Conservation (phyloP, 768 basidiomycete genomes). For the Suillus sp. region DNA sequence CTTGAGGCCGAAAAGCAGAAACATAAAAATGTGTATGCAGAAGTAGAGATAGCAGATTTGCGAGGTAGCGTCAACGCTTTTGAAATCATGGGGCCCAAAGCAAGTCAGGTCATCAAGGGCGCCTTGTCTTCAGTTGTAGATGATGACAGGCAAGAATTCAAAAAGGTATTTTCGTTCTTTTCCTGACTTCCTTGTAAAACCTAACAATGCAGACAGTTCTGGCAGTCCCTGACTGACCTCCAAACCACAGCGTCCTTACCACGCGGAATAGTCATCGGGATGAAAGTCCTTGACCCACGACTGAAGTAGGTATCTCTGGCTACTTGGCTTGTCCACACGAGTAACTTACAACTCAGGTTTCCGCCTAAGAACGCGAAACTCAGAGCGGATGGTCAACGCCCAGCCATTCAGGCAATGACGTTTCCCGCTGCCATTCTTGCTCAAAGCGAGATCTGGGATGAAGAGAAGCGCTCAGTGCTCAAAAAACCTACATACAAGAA, state of each 20-base stretch:
- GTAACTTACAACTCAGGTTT: slow-evolving; percentile 51
- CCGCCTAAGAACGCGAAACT: slow-evolving; percentile 77
- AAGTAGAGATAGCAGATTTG: slow-evolving; percentile 71
- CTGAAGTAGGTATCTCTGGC: slow-evolving; percentile 58
- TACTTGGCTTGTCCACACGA: neutral
- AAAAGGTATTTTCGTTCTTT: slow-evolving; percentile 43
- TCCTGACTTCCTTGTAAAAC: slow-evolving; percentile 7
- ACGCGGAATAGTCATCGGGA: slow-evolving; percentile 74
- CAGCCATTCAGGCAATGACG: slow-evolving; percentile 32
- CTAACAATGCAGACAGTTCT: slow-evolving; percentile 35
- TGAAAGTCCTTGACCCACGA: slow-evolving; percentile 84
- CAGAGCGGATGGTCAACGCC: slow-evolving; percentile 30
- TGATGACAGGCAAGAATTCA: slow-evolving; percentile 57
- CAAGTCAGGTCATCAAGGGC: slow-evolving; percentile 73
- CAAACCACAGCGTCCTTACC: slow-evolving; percentile 70
- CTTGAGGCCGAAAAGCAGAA: slow-evolving; percentile 41
- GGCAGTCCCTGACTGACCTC: slow-evolving; percentile 60
- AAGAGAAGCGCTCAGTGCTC: slow-evolving; percentile 45
- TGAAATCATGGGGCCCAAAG: slow-evolving; percentile 87
- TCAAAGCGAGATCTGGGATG: slow-evolving; percentile 70
- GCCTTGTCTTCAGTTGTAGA: slow-evolving; percentile 52
- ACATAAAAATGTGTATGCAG: slow-evolving; percentile 25
- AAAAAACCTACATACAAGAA: slow-evolving; percentile 73
- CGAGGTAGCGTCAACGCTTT: slow-evolving; percentile 75
- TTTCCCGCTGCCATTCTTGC: slow-evolving; percentile 64